Conservation (phyloP, 2,329 filamentous ascomycete genomes). For the Colletotrichum plurivorum region DNA sequence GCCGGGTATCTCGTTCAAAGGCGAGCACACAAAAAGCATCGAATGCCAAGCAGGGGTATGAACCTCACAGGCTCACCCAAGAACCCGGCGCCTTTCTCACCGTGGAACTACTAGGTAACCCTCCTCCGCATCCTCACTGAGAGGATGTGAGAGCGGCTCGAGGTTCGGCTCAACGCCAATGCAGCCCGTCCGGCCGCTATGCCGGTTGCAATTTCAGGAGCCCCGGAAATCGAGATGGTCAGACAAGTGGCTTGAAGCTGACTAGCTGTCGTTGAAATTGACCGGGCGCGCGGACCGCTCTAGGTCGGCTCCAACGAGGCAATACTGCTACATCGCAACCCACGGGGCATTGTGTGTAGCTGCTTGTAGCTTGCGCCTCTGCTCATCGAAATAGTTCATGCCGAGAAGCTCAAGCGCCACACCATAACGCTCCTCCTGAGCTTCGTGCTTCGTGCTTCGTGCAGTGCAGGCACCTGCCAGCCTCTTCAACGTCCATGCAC, state of each 20-base stretch:
- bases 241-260: slow-evolving; percentile 38
- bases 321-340: slow-evolving; percentile 2
- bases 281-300: slow-evolving; percentile 36
- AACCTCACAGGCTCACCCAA: neutral
- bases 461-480: slow-evolving; percentile 1
- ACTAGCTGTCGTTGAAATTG: slow-evolving; percentile 38
- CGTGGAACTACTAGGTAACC: no score
- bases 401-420: slow-evolving; percentile 33
- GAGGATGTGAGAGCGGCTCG: slow-evolving; percentile 4
- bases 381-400: slow-evolving; percentile 35
- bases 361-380: slow-evolving; percentile 4
- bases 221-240: slow-evolving; percentile 33
- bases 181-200: slow-evolving; percentile 33
- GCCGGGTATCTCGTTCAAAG: neutral
- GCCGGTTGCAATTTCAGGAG: slow-evolving; percentile 36
- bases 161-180: slow-evolving; percentile 33
- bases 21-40: slow-evolving; percentile 24
- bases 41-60: slow-evolving; percentile 35
- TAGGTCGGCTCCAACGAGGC: slow-evolving; percentile 1
- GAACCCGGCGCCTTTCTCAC: neutral
- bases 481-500: slow-evolving; percentile 35
- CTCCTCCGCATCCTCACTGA: neutral
- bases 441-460: neutral
- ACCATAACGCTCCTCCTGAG: slow-evolving; percentile 37
- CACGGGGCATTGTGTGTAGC: neutral